Evolutionary conservation across 2,329 filamentous ascomycete genomes (phyloP), one percentile per base, ranked within the genome.

Genomic region (Emmonsiellopsis sp.): DNA sequence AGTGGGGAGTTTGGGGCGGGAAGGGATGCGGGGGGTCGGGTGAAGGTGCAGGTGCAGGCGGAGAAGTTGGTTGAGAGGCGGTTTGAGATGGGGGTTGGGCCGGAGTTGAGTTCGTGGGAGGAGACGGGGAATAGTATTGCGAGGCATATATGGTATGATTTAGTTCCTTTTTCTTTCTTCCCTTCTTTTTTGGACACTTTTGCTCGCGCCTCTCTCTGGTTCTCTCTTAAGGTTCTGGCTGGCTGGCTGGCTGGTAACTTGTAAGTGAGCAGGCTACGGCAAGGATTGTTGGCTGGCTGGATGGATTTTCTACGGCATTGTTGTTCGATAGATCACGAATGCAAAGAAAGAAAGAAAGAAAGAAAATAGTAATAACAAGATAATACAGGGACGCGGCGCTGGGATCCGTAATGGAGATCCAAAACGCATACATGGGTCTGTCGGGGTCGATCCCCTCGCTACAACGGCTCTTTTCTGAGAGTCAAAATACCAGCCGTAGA

Each of bases 81-180:
- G 11, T 75, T 85, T 54, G 60, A 69, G 21, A 60, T 69, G 5
- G 62, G 36, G 44, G 49, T 51, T 34, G 53, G 49, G 27, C 39
- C 55, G 13, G 49, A 63, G 5, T 60, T 83, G 8, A 66, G 67
- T 36, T 78, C 87, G 44, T 83, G 80, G 73, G 85, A 88, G 64
- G 85, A 87, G 61, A 85, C 82, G 0, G 84, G 84, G 3, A 84
- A 88, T 62, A 86, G 82, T 63, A 87, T 88, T 61, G 85, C 85
- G 5, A 74, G 83, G 42, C 85, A 88, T 69, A 75, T 87, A 48
- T 88, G 85, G 85, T 84, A 73, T 63, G 68, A 52, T 43, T 40
- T 17, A 10, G 31, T 32, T n/a, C 42, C 37, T 13, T 34, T n/a
- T 42, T 42, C 11, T 34, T 51, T 34, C 33, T 34, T 17, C 37